Conservation (phyloP, 2,329 filamentous ascomycete species). For the Thielaviopsis musarum region DNA sequence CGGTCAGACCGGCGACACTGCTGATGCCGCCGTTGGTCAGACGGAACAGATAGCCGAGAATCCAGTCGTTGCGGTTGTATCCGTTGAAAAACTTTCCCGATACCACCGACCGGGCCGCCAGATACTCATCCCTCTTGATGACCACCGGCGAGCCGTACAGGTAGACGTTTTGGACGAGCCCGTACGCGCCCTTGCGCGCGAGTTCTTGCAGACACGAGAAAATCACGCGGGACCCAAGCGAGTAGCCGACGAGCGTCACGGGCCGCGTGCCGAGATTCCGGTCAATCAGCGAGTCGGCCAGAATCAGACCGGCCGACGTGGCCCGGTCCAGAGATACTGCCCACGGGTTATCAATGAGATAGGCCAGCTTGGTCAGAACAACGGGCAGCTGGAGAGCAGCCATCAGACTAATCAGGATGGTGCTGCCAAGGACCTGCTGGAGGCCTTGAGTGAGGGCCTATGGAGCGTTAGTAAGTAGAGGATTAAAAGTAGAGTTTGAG, state of each 20-base stretch:
- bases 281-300: slow-evolving; percentile 86
- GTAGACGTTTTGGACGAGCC: slow-evolving; percentile 87
- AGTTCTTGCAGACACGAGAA: slow-evolving; percentile 83
- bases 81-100: slow-evolving; percentile 89
- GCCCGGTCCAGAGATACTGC: slow-evolving; percentile 88
- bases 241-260: slow-evolving; percentile 88
- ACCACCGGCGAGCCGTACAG: slow-evolving; percentile 87
- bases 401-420: slow-evolving; percentile 79
- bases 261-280: slow-evolving; percentile 81
- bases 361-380: slow-evolving; percentile 81
- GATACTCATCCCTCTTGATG: slow-evolving; percentile 77
- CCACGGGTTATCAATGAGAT: slow-evolving; percentile 97
- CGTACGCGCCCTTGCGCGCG: slow-evolving; percentile 64
- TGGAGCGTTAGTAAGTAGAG: slow-evolving; percentile 12
- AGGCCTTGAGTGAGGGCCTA: slow-evolving; percentile 89
- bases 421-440: slow-evolving; percentile 85
- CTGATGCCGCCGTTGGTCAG: slow-evolving; percentile 85
- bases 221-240: slow-evolving; percentile 79
- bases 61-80: slow-evolving; percentile 93
- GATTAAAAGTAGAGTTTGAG: background rate
- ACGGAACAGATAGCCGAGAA: slow-evolving; percentile 87
- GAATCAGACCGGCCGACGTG: slow-evolving; percentile 71
- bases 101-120: slow-evolving; percentile 66
- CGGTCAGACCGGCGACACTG: slow-evolving; percentile 66
- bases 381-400: slow-evolving; percentile 83